These are phyloP conservation scores for Proliferodiscus dingleyae DNA, from an alignment of 2,329 filamentous ascomycete species.

Conservation along the genomic window DNA sequence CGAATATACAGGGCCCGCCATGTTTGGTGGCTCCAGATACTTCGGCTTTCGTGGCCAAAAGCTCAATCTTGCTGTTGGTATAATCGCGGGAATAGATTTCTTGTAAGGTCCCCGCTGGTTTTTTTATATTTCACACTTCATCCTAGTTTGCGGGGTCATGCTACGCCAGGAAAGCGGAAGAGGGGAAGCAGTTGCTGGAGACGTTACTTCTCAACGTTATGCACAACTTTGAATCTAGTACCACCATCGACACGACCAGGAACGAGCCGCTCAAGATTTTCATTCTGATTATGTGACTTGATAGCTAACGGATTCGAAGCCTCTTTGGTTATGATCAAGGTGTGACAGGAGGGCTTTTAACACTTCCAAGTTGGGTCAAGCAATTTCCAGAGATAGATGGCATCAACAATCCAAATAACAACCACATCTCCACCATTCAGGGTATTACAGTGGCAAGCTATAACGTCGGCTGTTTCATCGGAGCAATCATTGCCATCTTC, in stretches of 20 bases:
- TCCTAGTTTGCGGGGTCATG: neutral
- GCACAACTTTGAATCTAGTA: no score
- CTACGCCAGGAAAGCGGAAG: no score
- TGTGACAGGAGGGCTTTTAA: slow-evolving; percentile 43
- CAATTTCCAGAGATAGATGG: slow-evolving; percentile 52
- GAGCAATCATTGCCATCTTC: slow-evolving; percentile 42
- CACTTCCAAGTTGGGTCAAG: slow-evolving; percentile 41
- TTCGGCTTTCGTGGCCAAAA: slow-evolving; percentile 61
- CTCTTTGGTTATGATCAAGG: slow-evolving; percentile 46
- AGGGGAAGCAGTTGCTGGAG: no score
- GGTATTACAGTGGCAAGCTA: slow-evolving; percentile 52
- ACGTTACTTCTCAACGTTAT: no score
- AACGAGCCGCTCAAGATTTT: no score
- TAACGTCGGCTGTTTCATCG: slow-evolving; percentile 55
- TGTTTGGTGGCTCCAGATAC: slow-evolving; percentile 36
- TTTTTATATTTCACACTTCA: neutral
- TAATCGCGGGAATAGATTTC: slow-evolving; percentile 70
- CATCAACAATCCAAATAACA: slow-evolving; percentile 20
- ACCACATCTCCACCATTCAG: slow-evolving; percentile 27
- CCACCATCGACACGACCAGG: no score
- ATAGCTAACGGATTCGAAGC: no score
- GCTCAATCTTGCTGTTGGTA: slow-evolving; percentile 64
- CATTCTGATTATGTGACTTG: no score
- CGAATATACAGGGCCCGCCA: slow-evolving; percentile 40
- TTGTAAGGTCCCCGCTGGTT: slow-evolving; percentile 47